phyloP scores from a whole-genome alignment of 2,329 filamentous ascomycete species.

The Trichoderma cornu-damae region DNA sequence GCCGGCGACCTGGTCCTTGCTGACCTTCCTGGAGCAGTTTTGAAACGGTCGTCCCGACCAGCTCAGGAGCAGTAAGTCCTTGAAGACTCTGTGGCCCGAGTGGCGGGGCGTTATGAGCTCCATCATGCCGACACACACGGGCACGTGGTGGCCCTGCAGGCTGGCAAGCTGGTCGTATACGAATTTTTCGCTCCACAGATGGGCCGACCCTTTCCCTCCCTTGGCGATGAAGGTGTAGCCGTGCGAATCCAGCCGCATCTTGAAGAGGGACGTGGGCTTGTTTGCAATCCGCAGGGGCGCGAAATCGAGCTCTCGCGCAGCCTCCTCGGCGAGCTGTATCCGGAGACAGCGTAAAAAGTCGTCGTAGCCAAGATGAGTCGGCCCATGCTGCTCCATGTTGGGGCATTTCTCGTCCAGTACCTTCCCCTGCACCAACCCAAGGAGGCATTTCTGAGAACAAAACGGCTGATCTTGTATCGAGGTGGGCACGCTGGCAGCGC shows the following conservation, averaged over 20 bases:
- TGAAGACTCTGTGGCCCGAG: neutral
- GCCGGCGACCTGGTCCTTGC: neutral
- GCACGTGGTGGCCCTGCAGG: neutral
- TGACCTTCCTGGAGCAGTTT: neutral
- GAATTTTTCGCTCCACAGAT: neutral
- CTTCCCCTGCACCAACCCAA: constrained; percentile 23
- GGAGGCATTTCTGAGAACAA: constrained; percentile 29
- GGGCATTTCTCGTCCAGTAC: constrained; percentile 23
- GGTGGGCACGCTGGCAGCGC: neutral
- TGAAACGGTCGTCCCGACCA: neutral
- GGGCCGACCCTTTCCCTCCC: neutral
- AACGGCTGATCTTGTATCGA: constrained; percentile 24
- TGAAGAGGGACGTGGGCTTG: neutral
- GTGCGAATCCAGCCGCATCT: neutral
- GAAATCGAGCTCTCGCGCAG: neutral
- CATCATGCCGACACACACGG: neutral
- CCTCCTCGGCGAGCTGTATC: neutral
- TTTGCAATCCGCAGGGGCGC: neutral
- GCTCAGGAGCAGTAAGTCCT: neutral
- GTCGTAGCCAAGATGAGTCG: neutral
- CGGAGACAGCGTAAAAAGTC: neutral
- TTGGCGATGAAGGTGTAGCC: constrained; percentile 5
- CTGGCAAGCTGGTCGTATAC: neutral
- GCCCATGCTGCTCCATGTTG: neutral
- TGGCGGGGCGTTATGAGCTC: neutral